Base-by-base conservation (phyloP, 208 protist species). In the Spongospora subterranea region DNA sequence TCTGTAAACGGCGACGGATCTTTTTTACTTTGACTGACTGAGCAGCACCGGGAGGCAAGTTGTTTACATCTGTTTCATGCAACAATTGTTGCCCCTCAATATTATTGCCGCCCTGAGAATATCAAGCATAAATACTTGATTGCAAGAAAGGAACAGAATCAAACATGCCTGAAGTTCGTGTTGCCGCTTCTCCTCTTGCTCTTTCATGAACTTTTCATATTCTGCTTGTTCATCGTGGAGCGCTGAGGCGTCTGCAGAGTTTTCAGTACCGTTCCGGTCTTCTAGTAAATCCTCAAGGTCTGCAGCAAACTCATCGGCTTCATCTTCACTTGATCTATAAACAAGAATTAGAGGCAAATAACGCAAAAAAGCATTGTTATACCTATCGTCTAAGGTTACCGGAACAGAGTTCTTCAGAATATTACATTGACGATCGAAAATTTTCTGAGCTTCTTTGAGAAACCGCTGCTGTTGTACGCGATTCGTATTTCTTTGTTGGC, bases 271-370 rank as follows among this genome's bases (percentile, higher is more conserved):
- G 71, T 43, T 35, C 50, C 71, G 6, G 35, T 82, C 71, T 45
- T 82, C 71, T n/a, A 82, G 71, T 20, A 82, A 17, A n/a, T 82
- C 71, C 71, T 82, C 71, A 43, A 82, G 71, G 35, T 82, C 71
- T 40, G 71, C 71, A 43, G 71, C 71, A n/a, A 82, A 43, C n/a
- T 82, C 71, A 82, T 82, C 71, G 71, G 71, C 71, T 82, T 82
- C 71, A n/a, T 82, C 71, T 6, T 82, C 71, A 43, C 71, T 82
- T 35, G 71, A 82, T 60, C 50, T 60, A 60, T 60, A 60, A 60
- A 60, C 50, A 6, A 60, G 24, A 6, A 24, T 60, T 60, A 24
- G 50, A 60, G 6, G 13, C 50, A 24, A 60, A 29, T 60, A 6
- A 60, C 24, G 6, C 13, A 60, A 24, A 60, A 24, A 29, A 24